Evolutionary conservation across 2,329 filamentous ascomycete genomes (phyloP).

Genomic region (Penicillium sp.): DNA sequence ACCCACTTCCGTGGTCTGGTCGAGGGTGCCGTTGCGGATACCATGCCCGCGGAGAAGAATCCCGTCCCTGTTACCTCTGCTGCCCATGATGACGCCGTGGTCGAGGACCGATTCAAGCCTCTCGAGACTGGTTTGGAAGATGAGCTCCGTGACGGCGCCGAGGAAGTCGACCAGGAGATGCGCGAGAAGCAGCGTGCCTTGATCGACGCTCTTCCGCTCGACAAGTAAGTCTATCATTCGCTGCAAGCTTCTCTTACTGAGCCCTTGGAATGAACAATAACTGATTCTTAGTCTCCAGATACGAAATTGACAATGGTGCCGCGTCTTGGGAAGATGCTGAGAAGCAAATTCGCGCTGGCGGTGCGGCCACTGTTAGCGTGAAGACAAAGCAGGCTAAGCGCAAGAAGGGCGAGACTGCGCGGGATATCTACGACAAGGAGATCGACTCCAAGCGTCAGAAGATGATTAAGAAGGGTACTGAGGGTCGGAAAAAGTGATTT

Average conservation of each 20-base stretch:
- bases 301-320: conserved; percentile 53
- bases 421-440: conserved; percentile 52
- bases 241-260: background rate
- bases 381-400: conserved; percentile 70
- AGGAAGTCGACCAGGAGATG: conserved; percentile 72
- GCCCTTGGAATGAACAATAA: conserved; percentile 40
- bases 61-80: conserved; percentile 50
- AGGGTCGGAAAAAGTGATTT: conserved; percentile 44
- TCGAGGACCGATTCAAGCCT: conserved; percentile 69
- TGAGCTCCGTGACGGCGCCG: conserved; percentile 80
- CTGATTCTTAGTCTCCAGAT: conserved; percentile 46
- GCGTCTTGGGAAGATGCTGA: conserved; percentile 66
- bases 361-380: conserved; percentile 66
- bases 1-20: conserved; percentile 75
- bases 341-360: conserved; percentile 69
- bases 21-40: conserved; percentile 70
- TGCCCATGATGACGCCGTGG: conserved; percentile 66
- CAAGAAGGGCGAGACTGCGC: conserved; percentile 65
- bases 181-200: conserved; percentile 81
- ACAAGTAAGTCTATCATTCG: conserved; percentile 65
- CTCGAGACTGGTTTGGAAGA: conserved; percentile 74
- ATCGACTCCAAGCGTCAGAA: conserved; percentile 49
- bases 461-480: conserved; percentile 51
- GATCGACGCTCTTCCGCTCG: conserved; percentile 86
- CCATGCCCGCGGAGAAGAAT: conserved; percentile 61